Evolutionary conservation across 1,284 basidiomycete species (phyloP), one percentile per base, ranked within the genome.

Genomic region (Ustilago tritici): DNA sequence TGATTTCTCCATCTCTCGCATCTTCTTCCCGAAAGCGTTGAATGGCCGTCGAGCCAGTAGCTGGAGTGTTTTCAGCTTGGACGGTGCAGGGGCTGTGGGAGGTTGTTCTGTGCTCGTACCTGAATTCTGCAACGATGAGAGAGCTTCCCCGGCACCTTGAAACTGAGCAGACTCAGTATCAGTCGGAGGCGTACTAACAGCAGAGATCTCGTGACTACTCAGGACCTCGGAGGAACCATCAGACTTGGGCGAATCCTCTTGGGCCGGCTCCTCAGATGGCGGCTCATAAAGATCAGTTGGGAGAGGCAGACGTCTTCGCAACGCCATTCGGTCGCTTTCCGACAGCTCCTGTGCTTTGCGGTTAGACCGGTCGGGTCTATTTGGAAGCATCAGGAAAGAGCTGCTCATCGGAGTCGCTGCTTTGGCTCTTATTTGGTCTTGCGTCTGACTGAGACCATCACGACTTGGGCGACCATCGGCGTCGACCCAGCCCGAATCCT

Each of bases 31-130:
- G n/a, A 73, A 68, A 0, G 70, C 70, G 28, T 56, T 57, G 55
- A 68, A 73, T 12, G 70, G 70, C 0, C 65, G 70, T 35, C 70
- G 47, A 2, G 70, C 70, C 0, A 73, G 62, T 10, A 73, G 50
- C 46, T 73, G 70, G 3, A 73, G 65, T 2, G 70, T 68, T 34
- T 68, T 73, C 58, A 73, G 65, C 55, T 73, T 73, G 10, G 65
- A 57, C 4, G 46, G 36, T 2, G 49, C 50, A 1, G 61, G 40
- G 6, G 40, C n/a, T 38, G 65, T 12, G n/a, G 40, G 23, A 3
- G 15, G 9, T 7, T 41, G 47, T 6, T 52, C 17, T 46, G n/a
- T 38, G 8, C 46, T 35, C 2, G 53, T 32, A 11, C 14, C 14
- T 15, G 36, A 9, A 12, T 14, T 23, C 17, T 49, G 35, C 12